Evolutionary conservation across 495 filamentous ascomycete genomes (phyloP).

Genomic region (Penicillium alfredii): DNA sequence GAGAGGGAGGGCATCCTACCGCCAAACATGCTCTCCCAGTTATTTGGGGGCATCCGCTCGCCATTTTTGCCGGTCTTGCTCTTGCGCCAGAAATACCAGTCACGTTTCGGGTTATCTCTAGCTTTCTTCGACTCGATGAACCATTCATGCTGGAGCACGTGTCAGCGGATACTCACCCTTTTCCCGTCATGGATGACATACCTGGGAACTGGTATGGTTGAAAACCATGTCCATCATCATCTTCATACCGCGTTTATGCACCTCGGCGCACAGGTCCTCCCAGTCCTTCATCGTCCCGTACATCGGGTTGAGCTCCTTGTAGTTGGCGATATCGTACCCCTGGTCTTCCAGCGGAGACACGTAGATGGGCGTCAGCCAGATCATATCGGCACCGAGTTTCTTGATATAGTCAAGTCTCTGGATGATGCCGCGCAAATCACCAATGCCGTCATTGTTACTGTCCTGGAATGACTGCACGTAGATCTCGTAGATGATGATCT

Average conservation of each 20-base stretch:
- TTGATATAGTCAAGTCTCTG: constrained; percentile 56
- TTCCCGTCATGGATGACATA: constrained; percentile 38
- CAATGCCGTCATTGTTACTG: constrained; percentile 56
- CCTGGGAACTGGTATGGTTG: constrained; percentile 46
- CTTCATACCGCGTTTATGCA: constrained; percentile 49
- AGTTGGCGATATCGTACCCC: constrained; percentile 55
- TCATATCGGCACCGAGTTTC: constrained; percentile 50
- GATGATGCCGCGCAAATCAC: constrained; percentile 59
- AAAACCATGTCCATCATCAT: constrained; percentile 53
- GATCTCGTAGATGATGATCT: constrained; percentile 25
- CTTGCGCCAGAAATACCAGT: constrained; percentile 63
- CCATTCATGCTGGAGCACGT: constrained; percentile 55
- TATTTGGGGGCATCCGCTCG: constrained; percentile 51
- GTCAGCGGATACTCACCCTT: constrained; percentile 47
- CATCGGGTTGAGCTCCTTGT: constrained; percentile 45
- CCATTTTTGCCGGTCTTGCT: constrained; percentile 41
- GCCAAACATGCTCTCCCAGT: constrained; percentile 38
- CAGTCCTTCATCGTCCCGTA: constrained; percentile 53
- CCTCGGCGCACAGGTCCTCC: constrained; percentile 43
- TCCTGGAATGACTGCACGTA: constrained; percentile 48
- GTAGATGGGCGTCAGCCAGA: constrained; percentile 62
- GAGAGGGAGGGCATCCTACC: too few species aligned
- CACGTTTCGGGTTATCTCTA: constrained; percentile 47
- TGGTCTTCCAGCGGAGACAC: constrained; percentile 45
- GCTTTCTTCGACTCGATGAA: constrained; percentile 53